phyloP scores from a whole-genome alignment of 2,329 filamentous ascomycete species.

The Didymellaceae sp. region DNA sequence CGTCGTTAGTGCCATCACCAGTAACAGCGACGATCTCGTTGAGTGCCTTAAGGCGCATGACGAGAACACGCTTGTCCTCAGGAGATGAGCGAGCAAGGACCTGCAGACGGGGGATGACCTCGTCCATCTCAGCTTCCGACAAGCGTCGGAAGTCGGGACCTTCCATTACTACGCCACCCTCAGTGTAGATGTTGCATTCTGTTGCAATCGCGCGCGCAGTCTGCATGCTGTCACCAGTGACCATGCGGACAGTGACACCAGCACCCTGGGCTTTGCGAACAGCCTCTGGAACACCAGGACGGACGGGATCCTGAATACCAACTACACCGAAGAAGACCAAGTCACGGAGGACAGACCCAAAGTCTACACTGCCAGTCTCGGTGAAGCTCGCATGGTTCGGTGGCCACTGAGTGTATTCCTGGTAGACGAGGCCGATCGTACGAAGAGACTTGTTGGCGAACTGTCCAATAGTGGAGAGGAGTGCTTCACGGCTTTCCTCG shows the following conservation, averaged over 20 bases:
- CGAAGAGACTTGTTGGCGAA: constrained; percentile 52
- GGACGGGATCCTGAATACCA: constrained; percentile 93
- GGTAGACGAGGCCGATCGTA: constrained; percentile 52
- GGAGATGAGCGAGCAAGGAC: constrained; percentile 97
- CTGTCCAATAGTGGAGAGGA: constrained; percentile 43
- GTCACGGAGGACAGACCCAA: constrained; percentile 27
- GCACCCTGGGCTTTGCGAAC: constrained; percentile 88
- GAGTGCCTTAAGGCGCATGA: constrained; percentile 87
- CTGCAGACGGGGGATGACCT: constrained; percentile 80
- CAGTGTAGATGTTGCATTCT: constrained; percentile 88
- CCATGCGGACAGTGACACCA: constrained; percentile 93
- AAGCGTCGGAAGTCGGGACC: constrained; percentile 91
- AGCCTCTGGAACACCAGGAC: constrained; percentile 83
- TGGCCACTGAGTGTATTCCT: constrained; percentile 48
- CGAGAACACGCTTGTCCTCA: constrained; percentile 90
- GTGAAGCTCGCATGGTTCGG: constrained; percentile 32
- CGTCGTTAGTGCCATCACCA: constrained; percentile 96
- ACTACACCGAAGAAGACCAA: constrained; percentile 89
- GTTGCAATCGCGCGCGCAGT: constrained; percentile 96
- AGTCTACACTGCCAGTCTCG: constrained; percentile 31
- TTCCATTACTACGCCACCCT: constrained; percentile 78
- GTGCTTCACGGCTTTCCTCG: constrained; percentile 19
- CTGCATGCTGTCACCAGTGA: constrained; percentile 95
- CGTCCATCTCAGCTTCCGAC: constrained; percentile 75
- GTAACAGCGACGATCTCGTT: constrained; percentile 98